Evolutionary conservation across 2,329 filamentous ascomycete species (phyloP).

Genomic region (Conoideocrella luteorostrata): DNA sequence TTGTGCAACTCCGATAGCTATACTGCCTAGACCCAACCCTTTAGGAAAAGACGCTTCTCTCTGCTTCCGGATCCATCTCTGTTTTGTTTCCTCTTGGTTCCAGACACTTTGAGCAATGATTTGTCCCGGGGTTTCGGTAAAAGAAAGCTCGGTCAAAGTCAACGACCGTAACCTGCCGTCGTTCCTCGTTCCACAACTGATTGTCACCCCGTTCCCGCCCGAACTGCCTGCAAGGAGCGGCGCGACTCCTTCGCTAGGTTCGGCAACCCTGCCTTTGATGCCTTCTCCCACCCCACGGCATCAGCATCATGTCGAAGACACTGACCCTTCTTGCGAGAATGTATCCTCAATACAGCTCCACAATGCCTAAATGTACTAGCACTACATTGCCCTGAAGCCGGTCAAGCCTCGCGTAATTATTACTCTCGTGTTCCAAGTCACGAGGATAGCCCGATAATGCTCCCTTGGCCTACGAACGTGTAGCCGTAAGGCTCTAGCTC

Average conservation of each 20-base stretch:
- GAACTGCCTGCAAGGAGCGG: no score
- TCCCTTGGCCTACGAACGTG: constrained; percentile 17
- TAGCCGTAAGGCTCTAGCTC: constrained; percentile 15
- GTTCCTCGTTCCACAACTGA: not conserved
- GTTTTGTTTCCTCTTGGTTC: not conserved
- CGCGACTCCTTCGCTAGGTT: no score
- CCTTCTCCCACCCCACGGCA: constrained; percentile 17
- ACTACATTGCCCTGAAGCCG: constrained; percentile 14
- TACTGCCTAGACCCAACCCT: not conserved
- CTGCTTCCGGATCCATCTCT: not conserved
- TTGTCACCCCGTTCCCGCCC: not conserved
- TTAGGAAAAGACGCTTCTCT: not conserved
- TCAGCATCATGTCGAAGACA: constrained; percentile 18
- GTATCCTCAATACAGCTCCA: not conserved
- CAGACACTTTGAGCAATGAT: not conserved
- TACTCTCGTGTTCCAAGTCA: constrained; percentile 13
- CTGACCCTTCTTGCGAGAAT: constrained; percentile 12
- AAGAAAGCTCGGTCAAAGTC: not conserved
- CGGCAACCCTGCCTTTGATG: not conserved
- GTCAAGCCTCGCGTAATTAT: constrained; percentile 14
- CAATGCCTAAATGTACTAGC: not conserved
- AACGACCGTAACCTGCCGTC: not conserved
- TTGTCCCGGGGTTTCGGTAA: not conserved
- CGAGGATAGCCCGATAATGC: constrained; percentile 1
- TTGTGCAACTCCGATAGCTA: no score